Conservation (phyloP, 1,284 basidiomycete genomes). For the Melampsora americana region DNA sequence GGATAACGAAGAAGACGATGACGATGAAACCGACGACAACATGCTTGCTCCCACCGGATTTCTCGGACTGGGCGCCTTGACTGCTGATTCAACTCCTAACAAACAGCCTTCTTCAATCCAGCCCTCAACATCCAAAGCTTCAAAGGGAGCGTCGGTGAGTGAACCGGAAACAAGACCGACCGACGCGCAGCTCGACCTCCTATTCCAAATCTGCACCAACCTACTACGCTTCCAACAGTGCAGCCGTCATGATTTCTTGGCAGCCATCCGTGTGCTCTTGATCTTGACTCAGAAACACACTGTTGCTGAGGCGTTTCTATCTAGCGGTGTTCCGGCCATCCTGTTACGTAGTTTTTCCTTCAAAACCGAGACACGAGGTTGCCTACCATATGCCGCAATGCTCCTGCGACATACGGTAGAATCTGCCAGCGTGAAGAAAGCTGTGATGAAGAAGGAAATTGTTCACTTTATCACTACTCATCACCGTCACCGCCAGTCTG, state of each 20-base stretch:
- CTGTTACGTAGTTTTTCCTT: conserved; percentile 45
- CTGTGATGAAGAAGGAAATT: conserved; percentile 77
- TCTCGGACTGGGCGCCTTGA: conserved; percentile 23
- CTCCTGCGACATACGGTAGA: conserved; percentile 89
- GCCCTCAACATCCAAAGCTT: conserved; percentile 12
- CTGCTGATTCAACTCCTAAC: conserved; percentile 46
- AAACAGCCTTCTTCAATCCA: conserved; percentile 19
- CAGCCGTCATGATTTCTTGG: conserved; percentile 38
- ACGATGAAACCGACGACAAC: conserved; percentile 56
- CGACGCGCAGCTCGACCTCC: conserved; percentile 19
- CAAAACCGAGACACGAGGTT: conserved; percentile 57
- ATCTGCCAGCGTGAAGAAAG: conserved; percentile 65
- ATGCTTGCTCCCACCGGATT: conserved; percentile 15
- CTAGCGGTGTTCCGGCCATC: conserved; percentile 48
- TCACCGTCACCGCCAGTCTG: conserved; percentile 68
- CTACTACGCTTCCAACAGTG: conserved; percentile 30
- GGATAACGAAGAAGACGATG: conserved; percentile 56
- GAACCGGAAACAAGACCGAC: conserved; percentile 1
- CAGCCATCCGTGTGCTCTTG: conserved; percentile 36
- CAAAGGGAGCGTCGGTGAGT: background rate
- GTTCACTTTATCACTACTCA: conserved; percentile 55
- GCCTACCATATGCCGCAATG: conserved; percentile 77
- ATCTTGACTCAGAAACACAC: conserved; percentile 41
- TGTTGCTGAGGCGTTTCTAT: conserved; percentile 39
- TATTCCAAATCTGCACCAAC: conserved; percentile 44